Conservation (phyloP, 306 rosid genomes). For the Ochetophila trinervis region DNA sequence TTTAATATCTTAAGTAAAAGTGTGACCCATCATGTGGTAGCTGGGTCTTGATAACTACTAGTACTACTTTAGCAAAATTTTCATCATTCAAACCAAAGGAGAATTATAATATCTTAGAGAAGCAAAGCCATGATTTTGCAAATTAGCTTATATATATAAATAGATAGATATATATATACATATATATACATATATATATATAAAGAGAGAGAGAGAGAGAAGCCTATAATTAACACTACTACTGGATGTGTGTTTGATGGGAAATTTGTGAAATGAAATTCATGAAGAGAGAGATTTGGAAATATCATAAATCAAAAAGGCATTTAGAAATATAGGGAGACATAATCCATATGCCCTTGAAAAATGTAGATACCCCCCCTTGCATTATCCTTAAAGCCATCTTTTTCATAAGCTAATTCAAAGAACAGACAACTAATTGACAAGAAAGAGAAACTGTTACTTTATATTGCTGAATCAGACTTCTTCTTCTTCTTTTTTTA, state of each 20-base stretch:
- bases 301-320: conserved; percentile 40
- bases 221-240: neutral
- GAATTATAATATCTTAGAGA: conserved; percentile 32
- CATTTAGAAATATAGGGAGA: conserved; percentile 60
- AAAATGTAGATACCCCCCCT: conserved; percentile 42
- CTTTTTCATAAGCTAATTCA: conserved; percentile 40
- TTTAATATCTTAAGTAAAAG: conserved; percentile 6
- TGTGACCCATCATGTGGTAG: conserved; percentile 28
- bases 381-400: conserved; percentile 39
- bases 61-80: conserved; percentile 22
- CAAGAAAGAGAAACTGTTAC: conserved; percentile 41
- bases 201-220: conserved; percentile 4
- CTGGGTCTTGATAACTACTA: conserved; percentile 27
- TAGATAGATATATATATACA: no score
- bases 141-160: no score
- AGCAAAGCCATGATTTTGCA: conserved; percentile 36
- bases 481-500: conserved; percentile 15
- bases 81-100: conserved; percentile 36
- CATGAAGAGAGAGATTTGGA: conserved; percentile 42
- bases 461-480: conserved; percentile 17
- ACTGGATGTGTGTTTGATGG: conserved; percentile 34
- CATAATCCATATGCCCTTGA: conserved; percentile 71
- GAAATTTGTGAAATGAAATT: conserved; percentile 45
- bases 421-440: conserved; percentile 51
- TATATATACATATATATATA: no score